Evolutionary conservation across 116 monocot species (phyloP).

Genomic region (Iris pallida): DNA sequence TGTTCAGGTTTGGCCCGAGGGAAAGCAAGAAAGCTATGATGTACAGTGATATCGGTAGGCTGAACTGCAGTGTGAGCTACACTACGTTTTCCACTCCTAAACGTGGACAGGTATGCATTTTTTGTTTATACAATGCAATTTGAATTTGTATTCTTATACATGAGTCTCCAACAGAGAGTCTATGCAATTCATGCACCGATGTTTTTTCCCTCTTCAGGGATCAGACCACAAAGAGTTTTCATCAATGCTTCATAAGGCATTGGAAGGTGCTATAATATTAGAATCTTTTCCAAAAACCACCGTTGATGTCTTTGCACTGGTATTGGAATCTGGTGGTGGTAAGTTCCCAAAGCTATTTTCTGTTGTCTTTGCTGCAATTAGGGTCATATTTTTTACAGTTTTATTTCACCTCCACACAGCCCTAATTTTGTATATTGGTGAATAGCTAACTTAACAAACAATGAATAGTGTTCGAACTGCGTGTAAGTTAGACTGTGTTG

Average conservation of each 20-base stretch:
- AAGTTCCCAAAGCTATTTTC: slow-evolving; percentile 15
- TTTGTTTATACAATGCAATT: background rate
- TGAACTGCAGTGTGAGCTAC: slow-evolving; percentile 88
- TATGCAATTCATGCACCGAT: background rate
- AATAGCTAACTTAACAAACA: no score
- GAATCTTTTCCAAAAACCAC: slow-evolving; percentile 95
- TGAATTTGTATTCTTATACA: background rate
- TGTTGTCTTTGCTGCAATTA: no score
- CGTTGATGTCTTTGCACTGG: slow-evolving; percentile 94
- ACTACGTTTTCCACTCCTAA: slow-evolving; percentile 75
- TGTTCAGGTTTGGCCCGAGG: slow-evolving; percentile 74
- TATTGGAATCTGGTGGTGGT: slow-evolving; percentile 96
- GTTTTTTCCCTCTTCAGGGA: slow-evolving; percentile 39
- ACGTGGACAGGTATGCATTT: slow-evolving; percentile 62
- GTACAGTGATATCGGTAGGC: slow-evolving; percentile 74
- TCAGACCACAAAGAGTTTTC: slow-evolving; percentile 79
- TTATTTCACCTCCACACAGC: no score
- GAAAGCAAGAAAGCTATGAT: slow-evolving; percentile 99
- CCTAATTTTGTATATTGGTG: no score
- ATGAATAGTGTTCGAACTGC: no score
- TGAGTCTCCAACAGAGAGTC: no score
- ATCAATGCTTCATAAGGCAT: slow-evolving; percentile 82
- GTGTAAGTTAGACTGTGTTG: no score
- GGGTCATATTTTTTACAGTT: no score
- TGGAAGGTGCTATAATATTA: slow-evolving; percentile 84